phyloP scores from a whole-genome alignment of 1,284 basidiomycete species.

The Moesziomyces sp. region DNA sequence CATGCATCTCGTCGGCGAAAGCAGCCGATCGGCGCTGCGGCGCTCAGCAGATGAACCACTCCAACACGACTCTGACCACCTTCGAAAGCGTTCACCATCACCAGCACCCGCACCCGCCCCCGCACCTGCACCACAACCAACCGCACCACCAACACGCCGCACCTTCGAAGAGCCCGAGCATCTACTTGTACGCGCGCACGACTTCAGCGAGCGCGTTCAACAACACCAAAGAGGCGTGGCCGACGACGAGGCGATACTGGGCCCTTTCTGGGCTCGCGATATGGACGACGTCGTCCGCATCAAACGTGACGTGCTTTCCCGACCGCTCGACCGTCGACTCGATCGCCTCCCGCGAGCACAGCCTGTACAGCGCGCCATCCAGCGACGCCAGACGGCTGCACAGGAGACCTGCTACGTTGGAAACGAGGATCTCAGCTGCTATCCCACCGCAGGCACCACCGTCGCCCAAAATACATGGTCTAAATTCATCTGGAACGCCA shows the following conservation, averaged over 20 bases:
- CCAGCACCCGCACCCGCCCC: slow-evolving; percentile 32
- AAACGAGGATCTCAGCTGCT: slow-evolving; percentile 59
- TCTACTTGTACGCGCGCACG: slow-evolving; percentile 14
- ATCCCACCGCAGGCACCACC: slow-evolving; percentile 47
- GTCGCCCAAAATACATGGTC: slow-evolving; percentile 52
- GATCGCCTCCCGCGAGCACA: slow-evolving; percentile 4
- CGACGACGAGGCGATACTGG: slow-evolving; percentile 33
- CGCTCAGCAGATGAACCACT: slow-evolving; percentile 7
- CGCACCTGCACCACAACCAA: slow-evolving; percentile 31
- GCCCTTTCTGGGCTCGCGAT: slow-evolving; percentile 48
- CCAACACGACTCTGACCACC: neutral
- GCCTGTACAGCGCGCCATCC: slow-evolving; percentile 3
- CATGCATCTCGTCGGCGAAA: slow-evolving; percentile 42
- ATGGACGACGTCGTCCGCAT: slow-evolving; percentile 32
- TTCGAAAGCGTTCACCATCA: slow-evolving; percentile 18
- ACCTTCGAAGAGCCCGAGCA: slow-evolving; percentile 37
- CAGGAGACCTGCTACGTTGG: slow-evolving; percentile 56
- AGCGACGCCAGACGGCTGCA: slow-evolving; percentile 48
- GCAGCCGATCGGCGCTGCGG: slow-evolving; percentile 32
- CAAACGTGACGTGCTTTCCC: slow-evolving; percentile 26
- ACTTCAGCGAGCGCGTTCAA: slow-evolving; percentile 17
- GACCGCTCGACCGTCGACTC: neutral
- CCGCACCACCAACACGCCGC: slow-evolving; percentile 33
- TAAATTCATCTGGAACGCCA: slow-evolving; percentile 61
- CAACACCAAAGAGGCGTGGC: slow-evolving; percentile 7